Evolutionary conservation across 208 protist species (phyloP), one percentile per base, ranked within the genome.

Genomic region (Strigomonas galati): DNA sequence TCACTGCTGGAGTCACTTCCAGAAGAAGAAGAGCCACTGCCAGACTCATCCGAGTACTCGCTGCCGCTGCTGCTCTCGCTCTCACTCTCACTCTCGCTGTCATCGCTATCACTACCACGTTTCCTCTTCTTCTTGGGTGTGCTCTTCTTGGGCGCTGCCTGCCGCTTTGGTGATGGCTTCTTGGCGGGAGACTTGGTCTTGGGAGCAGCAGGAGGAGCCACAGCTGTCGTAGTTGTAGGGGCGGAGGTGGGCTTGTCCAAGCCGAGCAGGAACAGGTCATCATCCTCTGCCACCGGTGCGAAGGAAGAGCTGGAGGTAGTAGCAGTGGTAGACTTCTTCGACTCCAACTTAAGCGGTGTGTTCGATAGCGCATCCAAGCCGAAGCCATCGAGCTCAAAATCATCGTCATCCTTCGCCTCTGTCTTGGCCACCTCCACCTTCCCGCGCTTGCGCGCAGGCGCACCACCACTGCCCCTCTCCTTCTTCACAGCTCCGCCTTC

Each of bases 311-410:
- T n/a, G n/a, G n/a, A n/a, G n/a, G n/a, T n/a, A n/a, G n/a, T n/a
- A n/a, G 40, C 28, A 24, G 31, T 46, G 28, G 56, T 7, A 1
- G 24, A 31, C 19, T 19, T 5, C 56, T 62, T 62, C 32, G 17
- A 4, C 17, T n/a, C n/a, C 23, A n/a, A n/a, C 12, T 21, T 28
- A 2, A 35, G 27, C 15, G 56, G 28, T 35, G 53, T n/a, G 5
- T 56, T 30, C 27, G 70, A 35, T 0, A 94, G 61, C 10, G 89
- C 89, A 49, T 89, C 84, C 40, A 94, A 76, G 14, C 89, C 89
- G 68, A 95, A 93, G 48, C 76, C 67, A 49, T 92, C 82, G 14
- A 95, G 60, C 62, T 87, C 81, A 53, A 92, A 86, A 35, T 78
- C 52, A 65, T 92, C 84, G 35, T 81, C 77, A n/a, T 31, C 63